Evolutionary conservation across 1,284 basidiomycete species (phyloP), one percentile per base, ranked within the genome.

Genomic region (Testicularia cyperi): DNA sequence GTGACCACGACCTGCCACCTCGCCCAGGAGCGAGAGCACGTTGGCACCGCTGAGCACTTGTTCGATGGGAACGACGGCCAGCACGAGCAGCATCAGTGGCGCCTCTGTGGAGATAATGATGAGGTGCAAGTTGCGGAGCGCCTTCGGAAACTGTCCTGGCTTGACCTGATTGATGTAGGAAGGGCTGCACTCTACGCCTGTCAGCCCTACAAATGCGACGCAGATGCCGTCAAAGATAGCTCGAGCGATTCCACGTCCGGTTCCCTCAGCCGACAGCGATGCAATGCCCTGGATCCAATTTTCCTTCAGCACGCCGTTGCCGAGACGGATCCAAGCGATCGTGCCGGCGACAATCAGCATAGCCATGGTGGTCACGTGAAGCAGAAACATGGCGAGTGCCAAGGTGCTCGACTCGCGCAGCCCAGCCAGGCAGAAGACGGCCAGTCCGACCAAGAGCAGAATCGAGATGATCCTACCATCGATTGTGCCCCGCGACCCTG

Each of bases 131-230:
- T 63, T 66, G 15, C 64, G 45, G 10, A 69, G 51, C 18, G 67
- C 67, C 16, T 53, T 53, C 9, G 45, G 44, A 20, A 69, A 69
- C 22, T 44, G 34, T 29, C 56, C 67, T 6, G 40, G 33, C 46
- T 64, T 57, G 43, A 69, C 60, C 35, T 52, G 42, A 6, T 44
- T 53, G 38, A 60, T 58, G 47, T 69, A 69, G 22, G 61, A 56
- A 2, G 61, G 60, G 25, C 48, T 63, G 43, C 53, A 65, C 38
- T 69, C 67, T 44, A 69, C 41, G 5, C 67, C 67, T 9, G 67
- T 69, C 19, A 69, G 38, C 15, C 67, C 67, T 18, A 69, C 64
- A 51, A 69, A 69, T 20, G 55, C 64, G 12, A 65, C 48, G 27
- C 58, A 60, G 22, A 54, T 36, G 18, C 55, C 64, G 22, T 67